Percentiles rank a stretch among this genome's conserved stretches.
Evolutionary conservation across 202 grass and related monocot species (phyloP).

Genomic region (Elaeis oleifera): DNA sequence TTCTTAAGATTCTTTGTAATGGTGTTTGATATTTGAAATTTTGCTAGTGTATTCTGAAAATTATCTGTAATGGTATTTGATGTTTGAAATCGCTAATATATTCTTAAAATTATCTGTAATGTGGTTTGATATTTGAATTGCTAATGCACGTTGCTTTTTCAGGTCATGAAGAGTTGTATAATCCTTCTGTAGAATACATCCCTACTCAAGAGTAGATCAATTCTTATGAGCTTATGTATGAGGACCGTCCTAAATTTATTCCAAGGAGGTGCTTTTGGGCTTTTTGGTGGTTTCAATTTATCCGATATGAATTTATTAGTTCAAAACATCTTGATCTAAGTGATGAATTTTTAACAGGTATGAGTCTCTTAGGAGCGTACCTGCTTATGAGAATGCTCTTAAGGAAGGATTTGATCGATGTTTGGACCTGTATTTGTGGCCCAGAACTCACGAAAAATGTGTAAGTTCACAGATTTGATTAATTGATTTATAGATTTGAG

Average conservation of each 20-base stretch:
- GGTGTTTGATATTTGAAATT: no score
- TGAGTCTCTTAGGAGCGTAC: conserved; percentile 70
- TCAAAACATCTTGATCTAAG: conserved; percentile 5
- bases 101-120: background rate
- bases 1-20: no score
- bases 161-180: conserved; percentile 99
- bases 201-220: conserved; percentile 97
- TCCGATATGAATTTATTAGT: conserved; percentile 1
- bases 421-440: conserved; percentile 92
- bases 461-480: conserved; percentile 30
- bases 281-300: background rate
- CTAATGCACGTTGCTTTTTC: conserved; percentile 20
- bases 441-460: conserved; percentile 61
- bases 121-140: background rate
- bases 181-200: conserved; percentile 88
- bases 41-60: no score
- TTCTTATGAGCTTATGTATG: conserved; percentile 85
- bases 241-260: conserved; percentile 93
- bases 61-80: no score
- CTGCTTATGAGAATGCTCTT: conserved; percentile 80
- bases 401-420: conserved; percentile 87
- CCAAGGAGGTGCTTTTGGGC: conserved; percentile 47
- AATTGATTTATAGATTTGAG: no score
- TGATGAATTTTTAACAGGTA: conserved; percentile 40
- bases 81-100: no score